These are phyloP conservation scores for Leccinum aurantiacum DNA, from an alignment of 768 basidiomycete genomes.

Conservation along the genomic window DNA sequence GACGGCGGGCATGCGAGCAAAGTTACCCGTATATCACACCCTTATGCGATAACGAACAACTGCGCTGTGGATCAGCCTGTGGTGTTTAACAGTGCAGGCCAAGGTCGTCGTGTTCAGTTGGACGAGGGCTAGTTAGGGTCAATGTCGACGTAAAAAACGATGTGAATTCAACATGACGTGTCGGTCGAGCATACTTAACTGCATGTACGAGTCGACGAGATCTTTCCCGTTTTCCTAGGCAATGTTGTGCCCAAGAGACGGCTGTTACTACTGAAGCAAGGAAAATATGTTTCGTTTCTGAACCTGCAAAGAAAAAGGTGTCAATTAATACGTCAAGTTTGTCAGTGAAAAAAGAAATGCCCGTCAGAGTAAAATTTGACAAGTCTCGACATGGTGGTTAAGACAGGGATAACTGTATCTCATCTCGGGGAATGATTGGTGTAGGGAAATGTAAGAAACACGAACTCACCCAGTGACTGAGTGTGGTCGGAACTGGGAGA, in stretches of 20 bases:
- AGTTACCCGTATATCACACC: too few species aligned
- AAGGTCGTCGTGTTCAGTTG: too few species aligned
- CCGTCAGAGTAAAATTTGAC: not conserved
- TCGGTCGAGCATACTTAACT: not conserved
- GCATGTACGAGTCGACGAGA: not conserved
- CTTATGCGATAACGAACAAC: too few species aligned
- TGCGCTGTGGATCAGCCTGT: too few species aligned
- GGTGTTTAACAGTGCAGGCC: too few species aligned
- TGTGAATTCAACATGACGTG: not conserved
- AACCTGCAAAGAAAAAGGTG: not conserved
- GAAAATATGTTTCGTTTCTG: too few species aligned
- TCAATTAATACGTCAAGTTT: not conserved
- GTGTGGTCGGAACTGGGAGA: too few species aligned
- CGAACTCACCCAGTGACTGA: too few species aligned
- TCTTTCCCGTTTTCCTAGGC: not conserved
- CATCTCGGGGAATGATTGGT: conserved; percentile 12
- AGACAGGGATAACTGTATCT: conserved; percentile 35
- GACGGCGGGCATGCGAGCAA: not conserved
- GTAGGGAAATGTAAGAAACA: too few species aligned
- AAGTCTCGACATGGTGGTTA: conserved; percentile 28
- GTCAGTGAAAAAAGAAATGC: not conserved
- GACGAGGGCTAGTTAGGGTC: too few species aligned
- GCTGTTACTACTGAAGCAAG: too few species aligned
- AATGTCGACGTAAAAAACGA: not conserved
- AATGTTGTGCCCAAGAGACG: too few species aligned